Base-by-base conservation (phyloP, 768 basidiomycete genomes). In the Amanita rimosa region DNA sequence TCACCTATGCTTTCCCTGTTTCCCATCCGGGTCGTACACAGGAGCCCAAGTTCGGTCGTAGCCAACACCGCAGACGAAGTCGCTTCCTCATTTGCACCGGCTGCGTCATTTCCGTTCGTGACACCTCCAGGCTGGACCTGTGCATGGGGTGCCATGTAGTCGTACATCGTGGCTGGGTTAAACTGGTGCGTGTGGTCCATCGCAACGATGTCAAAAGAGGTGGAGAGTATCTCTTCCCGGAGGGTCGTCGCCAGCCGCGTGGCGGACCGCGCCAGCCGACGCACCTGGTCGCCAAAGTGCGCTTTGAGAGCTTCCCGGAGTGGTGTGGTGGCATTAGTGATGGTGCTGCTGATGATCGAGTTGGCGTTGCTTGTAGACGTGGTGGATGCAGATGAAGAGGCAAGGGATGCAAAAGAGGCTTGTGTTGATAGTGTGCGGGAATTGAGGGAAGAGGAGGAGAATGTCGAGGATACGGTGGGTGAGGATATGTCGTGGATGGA, bases 211-310 rank as follows among this genome's bases (percentile, higher is more conserved):
- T 88, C 83, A 56, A 88, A 89, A 50, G 73, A 79, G 2, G 85
- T 83, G 2, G 81, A 83, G 68, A 89, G 75, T 57, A 86, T 85
- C 52, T 86, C 85, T 56, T 89, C 84, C 43, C 76, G 68, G 31
- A 76, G 73, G 35, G 85, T 76, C 43, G 70, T 73, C 9, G 83
- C 81, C 26, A 89, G 66, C 51, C 72, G 72, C 58, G 75, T 75
- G 17, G 80, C 81, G 0, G 81, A 70, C 46, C 73, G 75, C 9
- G 83, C 77, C 37, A 89, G 80, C 14, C 82, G 74, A 17, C 72
- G 74, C 7, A 87, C 73, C 57, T 83, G 83, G 27, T 78, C 65
- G 21, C 71, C 71, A 52, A 79, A 83, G 21, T 72, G 71, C 4
- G 64, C 57, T 43, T 74, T 72, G 9, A 68, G 60, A 40, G 57